These are phyloP conservation scores for Ordospora colligata DNA, from an alignment of 371 early-diverging fungal genomes.

Conservation along the genomic window DNA sequence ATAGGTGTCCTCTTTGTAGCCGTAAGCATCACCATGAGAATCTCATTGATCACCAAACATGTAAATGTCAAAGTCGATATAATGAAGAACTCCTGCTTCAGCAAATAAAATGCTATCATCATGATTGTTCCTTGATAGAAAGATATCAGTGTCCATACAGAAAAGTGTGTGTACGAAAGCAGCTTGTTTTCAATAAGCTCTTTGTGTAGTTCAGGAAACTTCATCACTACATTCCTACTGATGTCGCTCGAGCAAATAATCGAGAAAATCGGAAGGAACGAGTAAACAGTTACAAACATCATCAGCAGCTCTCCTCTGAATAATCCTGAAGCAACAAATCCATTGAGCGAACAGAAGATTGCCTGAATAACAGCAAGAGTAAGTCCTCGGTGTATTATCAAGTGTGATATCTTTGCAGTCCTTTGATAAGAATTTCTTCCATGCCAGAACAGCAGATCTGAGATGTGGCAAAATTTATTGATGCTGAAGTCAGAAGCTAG, in stretches of 20 bases:
- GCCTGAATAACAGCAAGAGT: slow-evolving; percentile 94
- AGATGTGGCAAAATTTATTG: slow-evolving; percentile 75
- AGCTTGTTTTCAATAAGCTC: slow-evolving; percentile 83
- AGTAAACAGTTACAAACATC: slow-evolving; percentile 83
- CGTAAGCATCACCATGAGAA: slow-evolving; percentile 89
- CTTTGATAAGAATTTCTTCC: slow-evolving; percentile 90
- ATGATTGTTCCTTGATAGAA: slow-evolving; percentile 85
- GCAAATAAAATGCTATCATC: slow-evolving; percentile 82
- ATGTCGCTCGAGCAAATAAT: slow-evolving; percentile 82
- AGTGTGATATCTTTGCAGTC: slow-evolving; percentile 83
- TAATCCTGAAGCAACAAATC: slow-evolving; percentile 88
- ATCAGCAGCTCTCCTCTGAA: slow-evolving; percentile 72
- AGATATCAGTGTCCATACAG: slow-evolving; percentile 80
- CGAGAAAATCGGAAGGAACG: slow-evolving; percentile 90
- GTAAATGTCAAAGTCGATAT: slow-evolving; percentile 91
- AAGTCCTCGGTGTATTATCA: slow-evolving; percentile 94
- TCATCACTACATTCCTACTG: slow-evolving; percentile 72
- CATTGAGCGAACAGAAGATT: slow-evolving; percentile 89
- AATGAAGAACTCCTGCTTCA: slow-evolving; percentile 83
- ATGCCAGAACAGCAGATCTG: slow-evolving; percentile 80
- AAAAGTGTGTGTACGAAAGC: slow-evolving; percentile 78
- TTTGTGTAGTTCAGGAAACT: slow-evolving; percentile 91
- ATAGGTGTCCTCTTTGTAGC: slow-evolving; percentile 42
- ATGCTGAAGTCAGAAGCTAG: slow-evolving; percentile 90
- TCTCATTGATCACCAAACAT: slow-evolving; percentile 84